These are phyloP conservation scores for Prunus davidiana DNA, from an alignment of 306 rosid genomes.

Conservation along the genomic window DNA sequence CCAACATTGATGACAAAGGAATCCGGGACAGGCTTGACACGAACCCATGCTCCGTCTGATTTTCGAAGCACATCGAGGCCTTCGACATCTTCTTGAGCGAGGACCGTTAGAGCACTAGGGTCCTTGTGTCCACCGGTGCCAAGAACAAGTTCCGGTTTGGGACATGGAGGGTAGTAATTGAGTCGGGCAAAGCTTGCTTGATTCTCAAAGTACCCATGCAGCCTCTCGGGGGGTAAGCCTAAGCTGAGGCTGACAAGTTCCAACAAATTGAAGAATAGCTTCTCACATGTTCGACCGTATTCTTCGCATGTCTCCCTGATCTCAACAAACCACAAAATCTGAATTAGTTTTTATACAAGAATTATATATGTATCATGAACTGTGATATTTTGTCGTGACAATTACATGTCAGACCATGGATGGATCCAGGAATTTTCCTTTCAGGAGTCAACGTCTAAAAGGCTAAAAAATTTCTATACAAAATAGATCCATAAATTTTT, in stretches of 20 bases:
- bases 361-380: too few species aligned
- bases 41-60: constrained; percentile 4
- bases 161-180: constrained; percentile 3
- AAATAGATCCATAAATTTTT: too few species aligned
- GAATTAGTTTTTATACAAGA: too few species aligned
- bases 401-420: not conserved
- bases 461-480: too few species aligned
- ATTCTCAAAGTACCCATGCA: constrained; percentile 1
- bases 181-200: constrained; percentile 6
- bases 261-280: not conserved
- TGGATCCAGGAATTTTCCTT: too few species aligned
- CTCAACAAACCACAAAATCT: too few species aligned
- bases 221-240: not conserved
- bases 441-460: too few species aligned
- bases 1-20: constrained; percentile 1
- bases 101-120: constrained; percentile 3
- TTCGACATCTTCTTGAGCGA: constrained; percentile 5
- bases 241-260: constrained; percentile 4
- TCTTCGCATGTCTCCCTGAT: constrained; percentile 1
- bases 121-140: constrained; percentile 4
- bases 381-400: too few species aligned
- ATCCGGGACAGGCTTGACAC: constrained; percentile 5
- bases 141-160: not conserved
- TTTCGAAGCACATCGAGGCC: constrained; percentile 4
- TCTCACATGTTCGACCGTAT: not conserved